Conservation (phyloP, 2,329 filamentous ascomycete species). For the Aspergillus felis region DNA sequence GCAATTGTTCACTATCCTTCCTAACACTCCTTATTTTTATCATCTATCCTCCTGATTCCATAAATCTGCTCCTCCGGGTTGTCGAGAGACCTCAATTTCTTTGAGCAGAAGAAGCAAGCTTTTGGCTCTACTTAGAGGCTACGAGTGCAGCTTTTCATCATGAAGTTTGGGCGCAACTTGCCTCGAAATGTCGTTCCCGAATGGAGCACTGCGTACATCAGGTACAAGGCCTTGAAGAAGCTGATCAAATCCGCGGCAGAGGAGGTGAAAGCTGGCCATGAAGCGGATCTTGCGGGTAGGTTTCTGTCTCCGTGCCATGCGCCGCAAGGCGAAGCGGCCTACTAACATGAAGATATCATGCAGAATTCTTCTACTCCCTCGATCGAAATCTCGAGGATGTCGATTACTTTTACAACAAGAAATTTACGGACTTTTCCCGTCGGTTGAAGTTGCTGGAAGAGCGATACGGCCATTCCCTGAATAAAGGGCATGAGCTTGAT, state of each 20-base stretch:
- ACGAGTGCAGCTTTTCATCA: slow-evolving; percentile 22
- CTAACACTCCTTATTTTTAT: neutral
- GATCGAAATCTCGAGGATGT: slow-evolving; percentile 97
- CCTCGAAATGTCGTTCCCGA: slow-evolving; percentile 49
- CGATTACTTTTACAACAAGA: slow-evolving; percentile 95
- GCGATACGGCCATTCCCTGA: slow-evolving; percentile 72
- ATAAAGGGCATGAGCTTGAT: slow-evolving; percentile 69
- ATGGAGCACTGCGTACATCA: slow-evolving; percentile 49
- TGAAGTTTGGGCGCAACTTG: slow-evolving; percentile 51
- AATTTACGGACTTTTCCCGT: slow-evolving; percentile 78
- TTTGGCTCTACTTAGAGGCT: neutral
- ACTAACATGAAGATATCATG: slow-evolving; percentile 22
- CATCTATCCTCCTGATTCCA: neutral
- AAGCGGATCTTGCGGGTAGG: slow-evolving; percentile 88
- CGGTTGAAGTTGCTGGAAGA: slow-evolving; percentile 83
- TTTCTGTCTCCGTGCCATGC: slow-evolving; percentile 11
- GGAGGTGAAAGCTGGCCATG: slow-evolving; percentile 63
- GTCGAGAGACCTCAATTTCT: neutral
- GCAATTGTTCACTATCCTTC: neutral
- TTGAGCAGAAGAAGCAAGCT: neutral
- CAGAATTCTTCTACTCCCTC: slow-evolving; percentile 95
- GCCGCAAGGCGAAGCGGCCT: slow-evolving; percentile 8
- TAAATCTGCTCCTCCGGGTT: neutral
- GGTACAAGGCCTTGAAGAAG: slow-evolving; percentile 70
- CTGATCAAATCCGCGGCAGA: slow-evolving; percentile 77